Evolutionary conservation across 2,329 filamentous ascomycete genomes (phyloP).

Genomic region (Metarhizium sp.): DNA sequence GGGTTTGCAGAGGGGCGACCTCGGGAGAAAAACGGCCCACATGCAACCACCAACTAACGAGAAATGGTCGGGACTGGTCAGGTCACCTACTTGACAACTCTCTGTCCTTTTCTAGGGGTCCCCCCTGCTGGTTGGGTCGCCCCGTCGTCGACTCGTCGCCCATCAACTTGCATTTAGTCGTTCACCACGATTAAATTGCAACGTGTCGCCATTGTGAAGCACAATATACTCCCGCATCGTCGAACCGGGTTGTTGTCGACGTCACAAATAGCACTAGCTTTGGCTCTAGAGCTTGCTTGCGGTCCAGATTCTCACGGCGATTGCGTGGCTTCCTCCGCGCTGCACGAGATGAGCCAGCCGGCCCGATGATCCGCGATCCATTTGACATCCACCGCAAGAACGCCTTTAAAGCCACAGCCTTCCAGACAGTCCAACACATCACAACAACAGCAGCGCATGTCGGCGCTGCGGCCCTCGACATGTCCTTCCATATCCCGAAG

Average conservation of each 20-base stretch:
- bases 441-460: conserved; percentile 40
- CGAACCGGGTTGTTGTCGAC: background rate
- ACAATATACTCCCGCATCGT: background rate
- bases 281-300: background rate
- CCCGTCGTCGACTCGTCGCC: background rate
- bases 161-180: background rate
- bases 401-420: conserved; percentile 39
- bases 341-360: conserved; percentile 19
- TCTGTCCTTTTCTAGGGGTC: conserved; percentile 2
- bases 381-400: conserved; percentile 34
- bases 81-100: background rate
- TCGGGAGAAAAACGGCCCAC: too few relatives aligned
- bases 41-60: too few relatives aligned
- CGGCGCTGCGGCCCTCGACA: conserved; percentile 40
- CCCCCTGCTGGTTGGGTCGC: too few relatives aligned
- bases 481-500: conserved; percentile 59
- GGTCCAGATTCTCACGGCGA: background rate
- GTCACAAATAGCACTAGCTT: background rate
- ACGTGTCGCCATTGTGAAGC: background rate
- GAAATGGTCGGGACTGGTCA: too few relatives aligned
- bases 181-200: background rate
- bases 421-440: conserved; percentile 33
- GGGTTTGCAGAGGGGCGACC: too few relatives aligned
- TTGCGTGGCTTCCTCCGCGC: conserved; percentile 12
- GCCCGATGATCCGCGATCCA: conserved; percentile 32